These are phyloP conservation scores for Cyberlindnera bimundalis DNA, from an alignment of 805 yeast genomes.

Conservation along the genomic window DNA sequence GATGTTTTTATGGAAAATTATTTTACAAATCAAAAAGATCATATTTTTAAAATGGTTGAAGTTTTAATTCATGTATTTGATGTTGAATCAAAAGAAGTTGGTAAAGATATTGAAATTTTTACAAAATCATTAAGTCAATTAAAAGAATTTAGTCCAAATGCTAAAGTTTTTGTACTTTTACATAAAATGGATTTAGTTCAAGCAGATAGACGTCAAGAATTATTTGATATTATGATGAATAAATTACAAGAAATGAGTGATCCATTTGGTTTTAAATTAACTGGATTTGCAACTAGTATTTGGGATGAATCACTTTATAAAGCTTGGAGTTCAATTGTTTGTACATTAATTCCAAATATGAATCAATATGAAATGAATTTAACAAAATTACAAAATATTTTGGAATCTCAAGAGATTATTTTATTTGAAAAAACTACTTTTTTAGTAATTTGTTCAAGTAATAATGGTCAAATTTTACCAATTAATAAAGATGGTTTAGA, in stretches of 20 bases:
- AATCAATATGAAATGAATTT: slow-evolving; percentile 72
- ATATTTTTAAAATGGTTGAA: slow-evolving; percentile 92
- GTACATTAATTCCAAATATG: slow-evolving; percentile 93
- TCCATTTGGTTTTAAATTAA: slow-evolving; percentile 63
- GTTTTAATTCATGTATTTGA: slow-evolving; percentile 95
- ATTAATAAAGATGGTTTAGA: slow-evolving; percentile 43
- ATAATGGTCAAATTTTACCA: slow-evolving; percentile 21
- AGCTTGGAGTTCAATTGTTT: slow-evolving; percentile 96
- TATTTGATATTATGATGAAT: slow-evolving; percentile 80
- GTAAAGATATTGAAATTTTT: slow-evolving; percentile 91
- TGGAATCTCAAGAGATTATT: slow-evolving; percentile 86
- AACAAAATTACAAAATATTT: slow-evolving; percentile 62
- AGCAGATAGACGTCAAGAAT: slow-evolving; percentile 76
- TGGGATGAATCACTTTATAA: slow-evolving; percentile 46
- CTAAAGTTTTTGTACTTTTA: slow-evolving; percentile 84
- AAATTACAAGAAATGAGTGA: slow-evolving; percentile 72
- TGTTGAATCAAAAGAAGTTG: slow-evolving; percentile 87
- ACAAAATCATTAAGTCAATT: slow-evolving; percentile 77
- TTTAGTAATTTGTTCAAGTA: slow-evolving; percentile 48
- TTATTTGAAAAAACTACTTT: slow-evolving; percentile 93
- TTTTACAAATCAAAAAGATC: slow-evolving; percentile 82
- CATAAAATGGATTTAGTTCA: slow-evolving; percentile 97
- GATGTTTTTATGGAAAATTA: slow-evolving; percentile 96
- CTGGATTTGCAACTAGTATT: slow-evolving; percentile 79
- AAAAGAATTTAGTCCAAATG: slow-evolving; percentile 81